These are phyloP conservation scores for Phytopythium montanum DNA, from an alignment of 352 stramenopile species.

Conservation along the genomic window DNA sequence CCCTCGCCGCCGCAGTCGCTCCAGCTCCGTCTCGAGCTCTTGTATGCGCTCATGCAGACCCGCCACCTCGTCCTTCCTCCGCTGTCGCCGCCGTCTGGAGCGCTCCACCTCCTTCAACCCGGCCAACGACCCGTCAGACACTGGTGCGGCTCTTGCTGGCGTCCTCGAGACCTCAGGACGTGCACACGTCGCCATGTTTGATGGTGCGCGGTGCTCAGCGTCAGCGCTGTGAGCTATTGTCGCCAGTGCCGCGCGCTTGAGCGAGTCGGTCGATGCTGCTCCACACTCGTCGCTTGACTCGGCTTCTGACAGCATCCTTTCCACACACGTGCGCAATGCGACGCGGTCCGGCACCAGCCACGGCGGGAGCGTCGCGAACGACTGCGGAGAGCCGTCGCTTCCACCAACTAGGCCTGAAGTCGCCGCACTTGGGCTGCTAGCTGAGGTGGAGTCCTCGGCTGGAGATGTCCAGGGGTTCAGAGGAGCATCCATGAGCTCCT, in stretches of 20 bases:
- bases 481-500: neutral
- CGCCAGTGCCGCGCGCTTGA: neutral
- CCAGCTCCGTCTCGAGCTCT: conserved; percentile 21
- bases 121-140: neutral
- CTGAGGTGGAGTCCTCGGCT: neutral
- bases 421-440: neutral
- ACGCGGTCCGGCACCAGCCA: neutral
- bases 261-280: neutral
- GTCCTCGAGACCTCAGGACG: neutral
- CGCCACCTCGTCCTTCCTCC: conserved; percentile 26
- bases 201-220: neutral
- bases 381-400: neutral
- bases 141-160: neutral
- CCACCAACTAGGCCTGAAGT: neutral
- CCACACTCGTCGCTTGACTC: neutral
- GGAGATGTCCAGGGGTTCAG: too few relatives aligned
- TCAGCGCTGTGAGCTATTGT: neutral
- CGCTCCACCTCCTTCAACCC: neutral
- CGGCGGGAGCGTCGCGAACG: conserved; percentile 1
- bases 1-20: conserved; percentile 17
- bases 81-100: conserved; percentile 14
- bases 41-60: conserved; percentile 14
- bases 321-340: neutral
- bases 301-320: neutral
- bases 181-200: neutral